phyloP scores from a whole-genome alignment of 2,329 filamentous ascomycete species.

The Diaporthe sp. region DNA sequence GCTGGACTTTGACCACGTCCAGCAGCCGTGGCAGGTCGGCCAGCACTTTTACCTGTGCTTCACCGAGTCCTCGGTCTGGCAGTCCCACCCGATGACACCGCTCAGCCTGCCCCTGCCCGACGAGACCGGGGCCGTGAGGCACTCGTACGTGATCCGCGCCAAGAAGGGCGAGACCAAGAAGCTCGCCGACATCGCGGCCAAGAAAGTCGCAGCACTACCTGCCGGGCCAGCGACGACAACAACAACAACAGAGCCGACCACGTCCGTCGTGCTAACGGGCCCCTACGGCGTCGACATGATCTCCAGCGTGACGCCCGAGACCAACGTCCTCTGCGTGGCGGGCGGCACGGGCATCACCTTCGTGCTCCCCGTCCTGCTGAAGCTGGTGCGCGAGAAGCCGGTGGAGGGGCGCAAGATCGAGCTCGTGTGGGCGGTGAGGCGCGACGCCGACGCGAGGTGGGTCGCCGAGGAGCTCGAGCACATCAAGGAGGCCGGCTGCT shows the following conservation, averaged over 20 bases:
- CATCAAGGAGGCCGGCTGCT: constrained; percentile 51
- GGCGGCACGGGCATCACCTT: constrained; percentile 70
- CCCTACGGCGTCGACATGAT: constrained; percentile 68
- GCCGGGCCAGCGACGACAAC: constrained; percentile 24
- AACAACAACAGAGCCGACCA: constrained; percentile 44
- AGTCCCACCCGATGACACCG: constrained; percentile 78
- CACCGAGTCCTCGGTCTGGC: constrained; percentile 73
- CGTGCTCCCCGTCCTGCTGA: constrained; percentile 62
- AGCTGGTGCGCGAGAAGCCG: constrained; percentile 43
- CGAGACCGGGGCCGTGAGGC: constrained; percentile 52
- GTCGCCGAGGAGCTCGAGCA: constrained; percentile 64
- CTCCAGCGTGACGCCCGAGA: constrained; percentile 51
- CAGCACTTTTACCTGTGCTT: constrained; percentile 81
- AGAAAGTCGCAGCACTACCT: constrained; percentile 44
- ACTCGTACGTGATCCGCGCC: constrained; percentile 68
- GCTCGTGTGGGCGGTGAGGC: constrained; percentile 74
- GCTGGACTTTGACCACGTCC: constrained; percentile 72
- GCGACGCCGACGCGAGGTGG: constrained; percentile 66
- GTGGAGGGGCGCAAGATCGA: constrained; percentile 59
- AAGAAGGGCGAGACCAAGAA: constrained; percentile 69
- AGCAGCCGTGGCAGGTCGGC: constrained; percentile 71
- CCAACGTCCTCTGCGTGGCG: constrained; percentile 63
- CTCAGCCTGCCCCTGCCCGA: constrained; percentile 60
- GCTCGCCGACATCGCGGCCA: constrained; percentile 57
- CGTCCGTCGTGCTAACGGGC: constrained; percentile 69